These are phyloP conservation scores for Monosporozyma aerobia DNA, from an alignment of 805 yeast species.

Conservation along the genomic window DNA sequence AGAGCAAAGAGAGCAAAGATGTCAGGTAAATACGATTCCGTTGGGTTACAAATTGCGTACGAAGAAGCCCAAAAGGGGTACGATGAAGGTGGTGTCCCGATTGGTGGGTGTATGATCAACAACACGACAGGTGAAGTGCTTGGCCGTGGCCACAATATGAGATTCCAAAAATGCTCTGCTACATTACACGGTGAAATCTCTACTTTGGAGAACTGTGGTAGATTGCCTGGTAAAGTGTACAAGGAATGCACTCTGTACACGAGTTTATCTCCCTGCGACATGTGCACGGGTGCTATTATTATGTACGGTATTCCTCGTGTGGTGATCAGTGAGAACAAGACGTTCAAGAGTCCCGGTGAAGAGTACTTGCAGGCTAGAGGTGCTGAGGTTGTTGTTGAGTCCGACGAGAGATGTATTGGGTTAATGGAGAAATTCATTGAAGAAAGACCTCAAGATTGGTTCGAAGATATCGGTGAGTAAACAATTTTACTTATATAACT, in stretches of 20 bases:
- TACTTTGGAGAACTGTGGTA: slow-evolving; percentile 82
- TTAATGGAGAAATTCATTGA: slow-evolving; percentile 72
- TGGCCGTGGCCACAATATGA: slow-evolving; percentile 84
- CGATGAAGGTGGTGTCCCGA: slow-evolving; percentile 86
- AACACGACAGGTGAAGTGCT: slow-evolving; percentile 68
- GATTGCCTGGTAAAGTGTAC: slow-evolving; percentile 71
- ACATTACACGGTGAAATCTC: slow-evolving; percentile 89
- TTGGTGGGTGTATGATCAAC: slow-evolving; percentile 37
- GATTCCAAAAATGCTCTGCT: slow-evolving; percentile 78
- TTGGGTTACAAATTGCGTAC: slow-evolving; percentile 60
- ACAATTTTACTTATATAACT: no score
- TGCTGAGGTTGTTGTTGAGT: slow-evolving; percentile 56
- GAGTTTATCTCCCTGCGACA: slow-evolving; percentile 84
- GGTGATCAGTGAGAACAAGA: slow-evolving; percentile 82
- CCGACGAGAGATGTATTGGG: slow-evolving; percentile 52
- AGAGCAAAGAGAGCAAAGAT: slow-evolving; percentile 3
- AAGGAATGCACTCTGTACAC: slow-evolving; percentile 86
- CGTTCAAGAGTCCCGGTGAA: slow-evolving; percentile 71
- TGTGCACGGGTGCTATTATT: slow-evolving; percentile 92
- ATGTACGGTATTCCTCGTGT: slow-evolving; percentile 82
- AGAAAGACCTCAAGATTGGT: slow-evolving; percentile 72
- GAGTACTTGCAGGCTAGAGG: slow-evolving; percentile 58
- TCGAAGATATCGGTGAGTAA: slow-evolving; percentile 63
- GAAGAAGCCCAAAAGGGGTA: slow-evolving; percentile 63
- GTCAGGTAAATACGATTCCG: slow-evolving; percentile 44